Percentiles rank a stretch among this genome's conserved stretches.
phyloP scores from a whole-genome alignment of 2,329 filamentous ascomycete species.

The Penicillium rolfsii region DNA sequence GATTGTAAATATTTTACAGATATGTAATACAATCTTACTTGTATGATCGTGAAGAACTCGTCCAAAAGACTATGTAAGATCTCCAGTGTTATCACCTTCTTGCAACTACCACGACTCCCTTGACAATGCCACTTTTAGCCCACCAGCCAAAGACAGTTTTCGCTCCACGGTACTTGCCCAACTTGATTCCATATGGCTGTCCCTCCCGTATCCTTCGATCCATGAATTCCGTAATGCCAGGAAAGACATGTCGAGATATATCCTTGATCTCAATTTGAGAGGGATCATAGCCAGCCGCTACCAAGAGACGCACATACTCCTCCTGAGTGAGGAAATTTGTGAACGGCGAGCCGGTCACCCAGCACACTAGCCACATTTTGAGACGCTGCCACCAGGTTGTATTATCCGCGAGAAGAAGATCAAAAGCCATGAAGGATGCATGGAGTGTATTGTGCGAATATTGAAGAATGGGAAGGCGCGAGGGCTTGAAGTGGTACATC shows the following conservation, averaged over 20 bases:
- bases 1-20: background rate
- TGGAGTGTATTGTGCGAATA: slow-evolving; percentile 47
- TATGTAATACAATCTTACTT: background rate
- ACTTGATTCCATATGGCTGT: slow-evolving; percentile 39
- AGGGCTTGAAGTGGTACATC: slow-evolving; percentile 61
- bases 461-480: slow-evolving; percentile 52
- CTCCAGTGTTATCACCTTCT: slow-evolving; percentile 15
- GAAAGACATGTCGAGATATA: slow-evolving; percentile 58
- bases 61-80: background rate
- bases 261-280: slow-evolving; percentile 52
- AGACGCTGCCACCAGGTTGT: slow-evolving; percentile 34
- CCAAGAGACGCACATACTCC: slow-evolving; percentile 52
- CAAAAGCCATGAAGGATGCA: slow-evolving; percentile 60
- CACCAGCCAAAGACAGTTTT: slow-evolving; percentile 48
- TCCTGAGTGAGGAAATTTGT: slow-evolving; percentile 53
- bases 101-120: slow-evolving; percentile 48
- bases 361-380: slow-evolving; percentile 49
- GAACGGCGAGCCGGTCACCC: slow-evolving; percentile 54
- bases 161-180: slow-evolving; percentile 43
- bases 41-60: background rate
- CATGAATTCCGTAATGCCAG: slow-evolving; percentile 53
- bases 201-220: slow-evolving; percentile 41
- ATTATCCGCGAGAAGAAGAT: slow-evolving; percentile 50
- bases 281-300: slow-evolving; percentile 53
- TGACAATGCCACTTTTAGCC: slow-evolving; percentile 43